Evolutionary conservation across 139 green algal genomes (phyloP).

Genomic region (Chlamydomonas sp.): DNA sequence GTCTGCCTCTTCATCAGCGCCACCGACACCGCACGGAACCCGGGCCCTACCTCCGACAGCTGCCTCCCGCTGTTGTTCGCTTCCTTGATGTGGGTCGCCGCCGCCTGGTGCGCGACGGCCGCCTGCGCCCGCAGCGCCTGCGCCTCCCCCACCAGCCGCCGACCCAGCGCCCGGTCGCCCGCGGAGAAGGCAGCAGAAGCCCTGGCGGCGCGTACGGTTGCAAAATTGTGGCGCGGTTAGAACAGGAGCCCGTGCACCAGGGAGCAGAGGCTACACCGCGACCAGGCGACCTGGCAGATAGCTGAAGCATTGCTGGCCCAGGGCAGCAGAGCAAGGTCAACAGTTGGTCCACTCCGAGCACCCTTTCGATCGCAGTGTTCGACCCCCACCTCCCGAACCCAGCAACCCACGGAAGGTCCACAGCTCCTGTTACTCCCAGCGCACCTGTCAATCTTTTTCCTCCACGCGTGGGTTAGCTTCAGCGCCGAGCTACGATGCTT

Average conservation of each 20-base stretch:
- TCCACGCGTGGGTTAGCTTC: conserved; percentile 16
- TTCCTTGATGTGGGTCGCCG: conserved; percentile 9
- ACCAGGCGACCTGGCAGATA: too few relatives aligned
- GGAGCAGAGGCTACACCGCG: not conserved
- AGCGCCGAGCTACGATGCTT: conserved; percentile 1
- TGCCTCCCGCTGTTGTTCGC: conserved; percentile 16
- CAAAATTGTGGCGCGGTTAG: too few relatives aligned
- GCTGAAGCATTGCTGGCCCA: too few relatives aligned
- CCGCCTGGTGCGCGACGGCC: conserved; percentile 4
- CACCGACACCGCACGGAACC: not conserved
- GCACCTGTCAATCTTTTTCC: conserved; percentile 12
- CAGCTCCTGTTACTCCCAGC: not conserved
- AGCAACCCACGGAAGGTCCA: too few relatives aligned
- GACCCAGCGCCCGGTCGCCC: conserved; percentile 1
- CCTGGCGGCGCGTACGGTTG: not conserved
- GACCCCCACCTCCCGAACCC: not conserved
- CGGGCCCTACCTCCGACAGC: not conserved
- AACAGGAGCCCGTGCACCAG: not conserved
- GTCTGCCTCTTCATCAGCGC: too few relatives aligned
- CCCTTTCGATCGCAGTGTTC: not conserved
- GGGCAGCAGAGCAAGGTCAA: too few relatives aligned
- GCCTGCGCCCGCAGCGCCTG: conserved; percentile 9
- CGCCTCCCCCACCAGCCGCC: conserved; percentile 23
- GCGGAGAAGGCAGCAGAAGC: conserved; percentile 7
- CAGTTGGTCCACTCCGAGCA: too few relatives aligned